Evolutionary conservation across 2,329 filamentous ascomycete species (phyloP), one percentile per base, ranked within the genome.

Genomic region (Claviceps pazoutovae): DNA sequence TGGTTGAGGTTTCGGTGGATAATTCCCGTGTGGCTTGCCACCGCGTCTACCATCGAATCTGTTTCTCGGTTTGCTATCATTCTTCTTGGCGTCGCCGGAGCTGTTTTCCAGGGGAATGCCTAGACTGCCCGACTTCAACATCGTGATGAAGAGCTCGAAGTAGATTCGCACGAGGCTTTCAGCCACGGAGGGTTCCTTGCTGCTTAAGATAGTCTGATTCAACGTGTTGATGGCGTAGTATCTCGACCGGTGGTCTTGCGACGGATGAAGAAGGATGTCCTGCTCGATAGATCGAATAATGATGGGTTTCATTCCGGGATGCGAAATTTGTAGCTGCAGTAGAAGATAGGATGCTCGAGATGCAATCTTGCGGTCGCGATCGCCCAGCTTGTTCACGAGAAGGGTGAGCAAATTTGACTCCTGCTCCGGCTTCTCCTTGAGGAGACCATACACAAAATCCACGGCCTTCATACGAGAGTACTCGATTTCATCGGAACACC

Each of bases 161-260:
- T 97, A 98, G 45, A 97, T 90, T 50, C 87, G 82, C 41, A 98
- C 74, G 14, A 98, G 74, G 50, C 84, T 80, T 61, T 86, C 83
- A 7, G 90, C 90, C 17, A 95, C 78, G 17, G 80, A 75, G 41
- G 89, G 84, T 62, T 97, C 91, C 60, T 85, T 93, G 51, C 71
- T 79, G 66, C 87, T 95, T 48, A 98, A 70, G 48, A 97, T 90
- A 0, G 91, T 97, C 69, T 98, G 94, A 65, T 98, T 98, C 48
- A 98, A 75, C 0, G 93, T 97, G 65, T 96, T 96, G 65, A 95
- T 83, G 37, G 88, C 90, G 67, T 95, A 96, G 69, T 98, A 98
- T 64, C 88, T 94, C 42, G 91, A 88, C 59, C 94, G 86, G 38
- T 84, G 75, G 61, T 82, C 91, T 67, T 97, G 93, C 11, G 88